Base-by-base conservation (phyloP, 306 rosid species). In the Leucaena leucocephala region DNA sequence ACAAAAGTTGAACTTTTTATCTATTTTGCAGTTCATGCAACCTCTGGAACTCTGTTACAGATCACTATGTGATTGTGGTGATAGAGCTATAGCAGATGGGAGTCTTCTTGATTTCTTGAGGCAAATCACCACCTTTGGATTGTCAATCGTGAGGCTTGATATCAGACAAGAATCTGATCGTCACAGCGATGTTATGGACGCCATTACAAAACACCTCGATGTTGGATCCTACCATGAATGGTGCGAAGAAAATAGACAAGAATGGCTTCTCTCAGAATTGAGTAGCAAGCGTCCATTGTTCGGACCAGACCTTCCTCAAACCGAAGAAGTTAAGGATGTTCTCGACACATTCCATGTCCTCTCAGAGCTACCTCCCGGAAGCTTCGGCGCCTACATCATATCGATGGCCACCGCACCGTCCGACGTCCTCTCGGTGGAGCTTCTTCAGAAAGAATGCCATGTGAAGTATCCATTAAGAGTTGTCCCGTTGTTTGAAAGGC, bases 331-430 rank as follows among this genome's bases (percentile, higher is more conserved):
- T 42, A 80, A 85, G 75, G 97, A 90, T 64, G 98, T 94, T 76
- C 72, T 94, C 73, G 92, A 88, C 66, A 94, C 98, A 7, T 80
- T 94, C 55, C 98, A 82, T 35, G 98, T 94, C 81, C 74, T 94
- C 57, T 82, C 97, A 6, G 98, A 94, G 67, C 89, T 94, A 22
- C 98, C 97, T n/a, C 50, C 92, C 2, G 98, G 90, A 52, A 88
- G 82, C 80, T 94, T 94, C 21, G 97, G 98, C 48, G 98, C 98
- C 39, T 94, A 94, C 54, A 94, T 94, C 87, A 94, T 94, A 65
- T 94, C 98, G 12, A 94, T 94, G 98, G 98, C 97, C 38, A 94
- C 98, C 7, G 84, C 98, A 33, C 81, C 97, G 7, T 94, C 98
- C 58, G 98, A 94, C 77, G 98, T 94, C 79, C 92, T 94, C 8